Evolutionary conservation across 805 yeast genomes (phyloP).

Genomic region (Candida insectalens): DNA sequence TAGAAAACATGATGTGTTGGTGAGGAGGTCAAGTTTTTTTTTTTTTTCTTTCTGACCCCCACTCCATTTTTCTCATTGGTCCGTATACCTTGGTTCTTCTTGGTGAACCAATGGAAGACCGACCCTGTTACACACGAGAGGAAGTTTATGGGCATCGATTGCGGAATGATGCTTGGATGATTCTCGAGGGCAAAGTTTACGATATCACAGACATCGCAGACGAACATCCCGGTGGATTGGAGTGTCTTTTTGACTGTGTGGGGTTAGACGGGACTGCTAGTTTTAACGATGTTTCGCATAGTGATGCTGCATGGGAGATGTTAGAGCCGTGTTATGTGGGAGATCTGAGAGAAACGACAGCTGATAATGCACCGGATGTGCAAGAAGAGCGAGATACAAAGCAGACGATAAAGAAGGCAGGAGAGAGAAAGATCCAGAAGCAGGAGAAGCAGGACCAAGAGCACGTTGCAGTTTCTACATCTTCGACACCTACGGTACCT

Average conservation of each 20-base stretch:
- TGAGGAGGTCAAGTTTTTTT: not conserved
- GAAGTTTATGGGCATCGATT: constrained; percentile 38
- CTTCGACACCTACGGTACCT: no score
- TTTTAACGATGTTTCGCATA: constrained; percentile 63
- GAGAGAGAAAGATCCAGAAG: no score
- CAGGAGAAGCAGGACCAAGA: no score
- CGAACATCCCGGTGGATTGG: constrained; percentile 81
- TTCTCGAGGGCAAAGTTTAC: constrained; percentile 60
- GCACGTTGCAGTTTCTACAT: no score
- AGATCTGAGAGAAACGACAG: constrained; percentile 38
- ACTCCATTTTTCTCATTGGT: no score
- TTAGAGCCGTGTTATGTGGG: constrained; percentile 76
- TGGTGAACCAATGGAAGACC: no score
- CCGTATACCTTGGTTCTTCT: no score
- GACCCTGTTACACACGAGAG: constrained; percentile 9
- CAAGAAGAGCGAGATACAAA: no score
- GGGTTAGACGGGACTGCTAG: constrained; percentile 71
- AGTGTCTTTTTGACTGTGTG: constrained; percentile 66
- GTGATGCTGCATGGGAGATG: constrained; percentile 80
- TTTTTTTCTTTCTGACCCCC: not conserved
- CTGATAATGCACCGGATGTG: no score
- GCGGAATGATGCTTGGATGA: constrained; percentile 61
- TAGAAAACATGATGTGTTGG: no score
- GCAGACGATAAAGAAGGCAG: no score
- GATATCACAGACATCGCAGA: constrained; percentile 46